Evolutionary conservation across 2,329 filamentous ascomycete genomes (phyloP), one percentile per base, ranked within the genome.

Genomic region (Trichoderma asperellum): DNA sequence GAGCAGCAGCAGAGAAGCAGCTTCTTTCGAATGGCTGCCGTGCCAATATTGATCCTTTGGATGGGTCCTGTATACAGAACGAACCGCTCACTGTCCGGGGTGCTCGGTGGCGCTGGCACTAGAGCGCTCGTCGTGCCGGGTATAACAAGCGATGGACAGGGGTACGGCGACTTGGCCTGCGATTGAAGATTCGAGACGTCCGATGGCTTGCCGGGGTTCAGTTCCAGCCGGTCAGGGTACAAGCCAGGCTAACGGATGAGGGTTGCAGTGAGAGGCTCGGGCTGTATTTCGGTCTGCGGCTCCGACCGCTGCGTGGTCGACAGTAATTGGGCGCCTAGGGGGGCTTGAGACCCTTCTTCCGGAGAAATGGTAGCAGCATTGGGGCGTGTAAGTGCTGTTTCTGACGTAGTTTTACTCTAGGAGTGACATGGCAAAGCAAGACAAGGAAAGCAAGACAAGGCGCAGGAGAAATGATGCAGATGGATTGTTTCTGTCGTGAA

Each of bases 161-260:
- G 47, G 47, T 49, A 21, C 18, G n/a, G 21, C 47, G 47, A 49
- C 47, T 43, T 16, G 40, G 49, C 18, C 24, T 18, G 52, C n/a
- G 21, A 52, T 58, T 58, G 29, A 58, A 43, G 55, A 67, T 66
- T 49, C 43, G 53, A 56, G 49, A 65, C 27, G 62, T 32, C 62
- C 49, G 62, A 65, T 65, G 62, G 62, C 24, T 10, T 32, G 52
- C 62, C 52, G 34, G 62, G 52, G 62, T 65, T 57, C 62, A 37
- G 62, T 65, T 57, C 62, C 62, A 65, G 62, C 62, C 37, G 27
- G 62, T 12, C 53, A 65, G 62, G 62, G 62, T 65, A 27, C 8
- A 32, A 2, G 37, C 62, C 53, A 57, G n/a, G 58, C 57, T 49
- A 49, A 24, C 27, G 37, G 58, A 49, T 29, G 47, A 53, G 49